phyloP scores from a whole-genome alignment of 345 rosid species.

The Adansonia digitata region DNA sequence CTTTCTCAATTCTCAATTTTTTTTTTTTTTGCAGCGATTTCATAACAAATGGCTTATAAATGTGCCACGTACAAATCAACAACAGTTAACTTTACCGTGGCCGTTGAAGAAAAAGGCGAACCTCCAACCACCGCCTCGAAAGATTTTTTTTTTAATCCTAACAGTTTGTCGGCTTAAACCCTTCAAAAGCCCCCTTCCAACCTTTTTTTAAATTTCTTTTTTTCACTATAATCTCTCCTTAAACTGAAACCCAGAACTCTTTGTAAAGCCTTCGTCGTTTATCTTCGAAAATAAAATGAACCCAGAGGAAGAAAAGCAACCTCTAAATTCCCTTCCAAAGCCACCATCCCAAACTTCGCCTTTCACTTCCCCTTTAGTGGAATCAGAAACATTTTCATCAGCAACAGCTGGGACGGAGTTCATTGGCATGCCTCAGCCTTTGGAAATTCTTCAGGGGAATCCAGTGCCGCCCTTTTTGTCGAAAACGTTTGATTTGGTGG shows the following conservation, averaged over 20 bases:
- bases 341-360: slow-evolving; percentile 23
- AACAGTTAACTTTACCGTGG: background rate
- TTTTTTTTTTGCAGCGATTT: background rate
- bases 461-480: slow-evolving; percentile 75
- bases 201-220: background rate
- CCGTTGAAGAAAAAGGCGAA: slow-evolving; percentile 16
- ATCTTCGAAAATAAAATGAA: slow-evolving; percentile 23
- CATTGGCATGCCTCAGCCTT: slow-evolving; percentile 43
- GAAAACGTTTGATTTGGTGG: slow-evolving; percentile 86
- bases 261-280: background rate
- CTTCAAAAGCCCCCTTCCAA: slow-evolving; percentile 3
- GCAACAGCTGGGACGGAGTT: slow-evolving; percentile 15
- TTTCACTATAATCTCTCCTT: background rate
- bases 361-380: slow-evolving; percentile 17
- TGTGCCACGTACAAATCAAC: background rate
- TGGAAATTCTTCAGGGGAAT: slow-evolving; percentile 53
- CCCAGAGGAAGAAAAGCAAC: slow-evolving; percentile 22
- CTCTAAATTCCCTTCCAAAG: slow-evolving; percentile 23
- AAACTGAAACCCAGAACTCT: background rate
- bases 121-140: slow-evolving; percentile 38
- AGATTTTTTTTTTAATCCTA: slow-evolving; percentile 30
- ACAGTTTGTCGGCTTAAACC: slow-evolving; percentile 48
- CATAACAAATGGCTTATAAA: background rate
- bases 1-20: background rate
- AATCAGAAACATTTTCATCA: slow-evolving; percentile 19